A percentile compares a stretch with the other conserved stretches of the same genome.
phyloP scores from a whole-genome alignment of 305 asterid species.

The Rubia balearica region DNA sequence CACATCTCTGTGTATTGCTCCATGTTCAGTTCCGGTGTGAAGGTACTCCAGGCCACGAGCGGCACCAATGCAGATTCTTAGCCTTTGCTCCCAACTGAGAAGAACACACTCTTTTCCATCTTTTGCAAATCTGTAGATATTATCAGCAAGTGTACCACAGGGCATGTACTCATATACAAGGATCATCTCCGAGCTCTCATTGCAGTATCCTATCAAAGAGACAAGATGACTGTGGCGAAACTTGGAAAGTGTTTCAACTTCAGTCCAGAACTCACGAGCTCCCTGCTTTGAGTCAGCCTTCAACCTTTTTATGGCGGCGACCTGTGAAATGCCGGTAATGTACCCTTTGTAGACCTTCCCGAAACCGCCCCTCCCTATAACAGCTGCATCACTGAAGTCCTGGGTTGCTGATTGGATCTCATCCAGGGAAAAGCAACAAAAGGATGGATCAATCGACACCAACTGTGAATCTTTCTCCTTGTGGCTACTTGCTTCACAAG shows the following conservation, averaged over 20 bases:
- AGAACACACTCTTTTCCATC: conserved; percentile 12
- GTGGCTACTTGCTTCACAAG: conserved; percentile 24
- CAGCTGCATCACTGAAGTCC: conserved; percentile 26
- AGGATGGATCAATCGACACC: conserved; percentile 1
- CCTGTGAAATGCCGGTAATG: conserved; percentile 12
- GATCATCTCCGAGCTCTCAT: conserved; percentile 38
- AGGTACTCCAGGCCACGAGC: conserved; percentile 46
- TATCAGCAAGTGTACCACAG: conserved; percentile 16
- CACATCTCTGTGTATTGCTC: conserved; percentile 12
- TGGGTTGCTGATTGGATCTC: conserved; percentile 44
- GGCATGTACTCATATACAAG: conserved; percentile 17
- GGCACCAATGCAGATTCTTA: conserved; percentile 39
- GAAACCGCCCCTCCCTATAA: conserved; percentile 55
- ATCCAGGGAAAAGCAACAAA: conserved; percentile 34
- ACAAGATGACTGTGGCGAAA: conserved; percentile 44
- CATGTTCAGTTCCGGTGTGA: conserved; percentile 24
- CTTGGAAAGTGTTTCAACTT: conserved; percentile 49
- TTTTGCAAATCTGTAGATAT: conserved; percentile 10
- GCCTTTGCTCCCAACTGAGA: conserved; percentile 27
- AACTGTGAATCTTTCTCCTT: conserved; percentile 16
- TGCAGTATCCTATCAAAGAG: conserved; percentile 56
- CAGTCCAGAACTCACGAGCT: conserved; percentile 46
- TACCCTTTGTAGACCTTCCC: conserved; percentile 52
- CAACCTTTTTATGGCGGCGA: conserved; percentile 48
- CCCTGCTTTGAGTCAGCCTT: conserved; percentile 40